Percentiles rank a stretch among this genome's conserved stretches.
These are phyloP conservation scores for Nemania sp. DNA, from an alignment of 2,329 filamentous ascomycete species.

Conservation along the genomic window DNA sequence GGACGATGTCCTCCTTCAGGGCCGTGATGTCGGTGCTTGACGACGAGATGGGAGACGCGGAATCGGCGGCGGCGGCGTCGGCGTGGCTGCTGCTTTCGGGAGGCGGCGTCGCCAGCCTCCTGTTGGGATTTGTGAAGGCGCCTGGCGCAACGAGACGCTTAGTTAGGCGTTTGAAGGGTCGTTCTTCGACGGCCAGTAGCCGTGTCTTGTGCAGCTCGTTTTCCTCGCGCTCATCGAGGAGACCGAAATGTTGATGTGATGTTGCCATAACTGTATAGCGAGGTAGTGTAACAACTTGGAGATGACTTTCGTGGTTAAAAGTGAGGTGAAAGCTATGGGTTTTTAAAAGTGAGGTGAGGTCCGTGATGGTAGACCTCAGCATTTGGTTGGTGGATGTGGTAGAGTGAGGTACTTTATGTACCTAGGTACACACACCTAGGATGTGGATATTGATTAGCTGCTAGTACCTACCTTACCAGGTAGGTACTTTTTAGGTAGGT, in stretches of 20 bases:
- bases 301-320: neutral
- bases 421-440: too few relatives aligned
- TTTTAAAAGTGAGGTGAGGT: neutral
- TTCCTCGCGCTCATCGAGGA: conserved; percentile 76
- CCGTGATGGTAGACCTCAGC: neutral
- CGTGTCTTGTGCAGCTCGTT: conserved; percentile 86
- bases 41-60: conserved; percentile 44
- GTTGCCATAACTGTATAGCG: conserved; percentile 33
- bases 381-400: neutral
- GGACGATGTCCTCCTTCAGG: conserved; percentile 80
- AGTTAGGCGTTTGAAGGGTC: conserved; percentile 86
- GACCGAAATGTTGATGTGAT: conserved; percentile 40
- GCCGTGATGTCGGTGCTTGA: conserved; percentile 55
- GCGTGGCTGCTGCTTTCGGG: conserved; percentile 60
- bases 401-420: too few relatives aligned
- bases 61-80: conserved; percentile 40
- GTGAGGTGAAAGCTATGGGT: neutral
- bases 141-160: conserved; percentile 75
- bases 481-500: too few relatives aligned
- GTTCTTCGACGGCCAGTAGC: conserved; percentile 87
- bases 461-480: too few relatives aligned
- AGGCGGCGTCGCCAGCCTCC: conserved; percentile 67
- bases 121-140: conserved; percentile 60
- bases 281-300: neutral
- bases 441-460: too few relatives aligned